Base-by-base conservation (phyloP, 2,329 filamentous ascomycete species). In the Calonectria pseudoturangicola region DNA sequence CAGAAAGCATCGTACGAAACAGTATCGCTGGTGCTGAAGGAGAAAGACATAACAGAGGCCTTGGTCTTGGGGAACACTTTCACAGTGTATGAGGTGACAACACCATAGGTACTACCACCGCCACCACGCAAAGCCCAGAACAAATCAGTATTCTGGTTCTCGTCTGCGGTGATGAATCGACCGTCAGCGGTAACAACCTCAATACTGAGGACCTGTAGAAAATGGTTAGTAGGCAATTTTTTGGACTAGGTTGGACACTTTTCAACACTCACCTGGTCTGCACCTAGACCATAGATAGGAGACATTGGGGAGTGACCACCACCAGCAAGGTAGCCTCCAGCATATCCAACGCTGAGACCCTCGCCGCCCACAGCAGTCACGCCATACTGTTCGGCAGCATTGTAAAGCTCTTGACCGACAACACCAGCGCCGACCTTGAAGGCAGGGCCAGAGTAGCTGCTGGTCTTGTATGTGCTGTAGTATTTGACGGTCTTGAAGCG, bases 351-450 rank as follows among this genome's bases (percentile, higher is more conserved):
- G 3, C 74, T 79, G 36, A 83, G 68, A 60, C 89, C 89, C 47
- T 89, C 88, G 13, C 90, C 90, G 33, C 88, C 89, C 18, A 91
- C 86, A 6, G 89, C 85, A 0, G 85, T 86, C 30, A 88, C 83
- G 2, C 85, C 87, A 54, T 87, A 81, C 56, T 84, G 79, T 28
- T 88, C 80, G 3, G 88, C 89, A 45, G 85, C 86, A 30, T 85
- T 85, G 76, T 91, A 91, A 1, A 90, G 80, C 73, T 92, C 89
- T 39, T 82, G 84, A 3, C 86, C 88, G 71, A 89, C 84, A 13
- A 91, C 86, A 68, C 90, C 90, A 16, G 89, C 85, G 2, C 88
- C 89, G 21, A 90, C 82, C 79, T 89, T 91, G 74, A 91, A 85
- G 1, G 89, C 90, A 2, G 86, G 82, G 0, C 89, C 89, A 4